Evolutionary conservation across 179 eudicot genomes (phyloP).

Genomic region (Drosera spatulata): DNA sequence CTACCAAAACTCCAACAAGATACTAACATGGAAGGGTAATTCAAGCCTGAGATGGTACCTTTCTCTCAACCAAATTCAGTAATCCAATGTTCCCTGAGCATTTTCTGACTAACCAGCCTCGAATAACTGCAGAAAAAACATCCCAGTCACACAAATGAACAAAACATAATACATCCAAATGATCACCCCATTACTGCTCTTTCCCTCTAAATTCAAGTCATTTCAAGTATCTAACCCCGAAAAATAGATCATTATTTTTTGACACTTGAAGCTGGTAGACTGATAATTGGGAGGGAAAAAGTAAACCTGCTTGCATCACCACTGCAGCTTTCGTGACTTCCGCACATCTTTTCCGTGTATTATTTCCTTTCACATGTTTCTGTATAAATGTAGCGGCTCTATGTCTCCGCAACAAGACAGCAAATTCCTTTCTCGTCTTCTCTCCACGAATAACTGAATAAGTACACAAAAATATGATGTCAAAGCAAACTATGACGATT

Average conservation of each 20-base stretch:
- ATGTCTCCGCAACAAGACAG: conserved; percentile 49
- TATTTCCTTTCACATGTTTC: conserved; percentile 47
- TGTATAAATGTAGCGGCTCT: conserved; percentile 81
- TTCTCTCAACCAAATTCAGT: conserved; percentile 37
- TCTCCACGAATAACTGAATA: conserved; percentile 73
- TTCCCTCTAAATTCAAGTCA: no score
- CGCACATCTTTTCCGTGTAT: conserved; percentile 31
- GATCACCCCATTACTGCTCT: no score
- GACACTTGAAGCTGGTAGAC: no score
- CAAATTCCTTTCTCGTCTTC: conserved; percentile 61
- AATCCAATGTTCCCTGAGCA: conserved; percentile 83
- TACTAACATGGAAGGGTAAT: no score
- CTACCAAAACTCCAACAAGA: no score
- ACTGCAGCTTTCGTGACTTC: conserved; percentile 45
- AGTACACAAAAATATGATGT: neutral
- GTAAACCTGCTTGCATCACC: conserved; percentile 65
- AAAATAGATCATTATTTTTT: no score
- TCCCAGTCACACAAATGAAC: neutral
- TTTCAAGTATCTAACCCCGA: no score
- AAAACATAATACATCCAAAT: no score
- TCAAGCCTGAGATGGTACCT: conserved; percentile 21
- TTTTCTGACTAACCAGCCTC: conserved; percentile 89
- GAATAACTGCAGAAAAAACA: conserved; percentile 41
- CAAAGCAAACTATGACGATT: no score
- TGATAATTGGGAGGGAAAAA: no score